Evolutionary conservation across 202 grass and related monocot species (phyloP).

Genomic region (Schoenoplectus tabernaemontani): DNA sequence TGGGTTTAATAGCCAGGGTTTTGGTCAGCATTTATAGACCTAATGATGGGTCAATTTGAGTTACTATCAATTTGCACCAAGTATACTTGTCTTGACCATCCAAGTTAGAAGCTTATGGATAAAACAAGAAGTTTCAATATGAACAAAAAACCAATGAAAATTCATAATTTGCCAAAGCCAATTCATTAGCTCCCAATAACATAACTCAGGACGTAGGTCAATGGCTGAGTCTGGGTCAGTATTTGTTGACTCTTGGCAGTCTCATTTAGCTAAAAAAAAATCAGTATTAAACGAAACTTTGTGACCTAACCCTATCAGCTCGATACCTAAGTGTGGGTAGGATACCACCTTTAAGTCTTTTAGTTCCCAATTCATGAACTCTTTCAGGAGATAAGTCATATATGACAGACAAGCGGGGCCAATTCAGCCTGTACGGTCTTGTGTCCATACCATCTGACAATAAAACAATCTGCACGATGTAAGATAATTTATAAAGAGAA

Average conservation of each 20-base stretch:
- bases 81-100: background rate
- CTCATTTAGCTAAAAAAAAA: background rate
- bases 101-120: background rate
- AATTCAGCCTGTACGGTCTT: slow-evolving; percentile 80
- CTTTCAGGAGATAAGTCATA: slow-evolving; percentile 70
- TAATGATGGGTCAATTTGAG: background rate
- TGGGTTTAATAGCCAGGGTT: background rate
- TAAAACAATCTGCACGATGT: slow-evolving; percentile 89
- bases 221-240: background rate
- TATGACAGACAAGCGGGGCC: slow-evolving; percentile 62
- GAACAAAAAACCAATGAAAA: background rate
- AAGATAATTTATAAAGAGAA: slow-evolving; percentile 27
- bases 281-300: background rate
- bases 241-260: background rate
- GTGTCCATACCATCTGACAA: slow-evolving; percentile 99
- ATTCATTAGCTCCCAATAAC: background rate
- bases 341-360: slow-evolving; percentile 46
- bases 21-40: background rate
- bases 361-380: slow-evolving; percentile 38
- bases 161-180: background rate
- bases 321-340: background rate
- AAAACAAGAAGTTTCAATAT: background rate
- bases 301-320: background rate
- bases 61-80: background rate
- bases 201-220: background rate